phyloP scores from a whole-genome alignment of 2,329 filamentous ascomycete genomes.

The Plectosphaerella cucumerina region DNA sequence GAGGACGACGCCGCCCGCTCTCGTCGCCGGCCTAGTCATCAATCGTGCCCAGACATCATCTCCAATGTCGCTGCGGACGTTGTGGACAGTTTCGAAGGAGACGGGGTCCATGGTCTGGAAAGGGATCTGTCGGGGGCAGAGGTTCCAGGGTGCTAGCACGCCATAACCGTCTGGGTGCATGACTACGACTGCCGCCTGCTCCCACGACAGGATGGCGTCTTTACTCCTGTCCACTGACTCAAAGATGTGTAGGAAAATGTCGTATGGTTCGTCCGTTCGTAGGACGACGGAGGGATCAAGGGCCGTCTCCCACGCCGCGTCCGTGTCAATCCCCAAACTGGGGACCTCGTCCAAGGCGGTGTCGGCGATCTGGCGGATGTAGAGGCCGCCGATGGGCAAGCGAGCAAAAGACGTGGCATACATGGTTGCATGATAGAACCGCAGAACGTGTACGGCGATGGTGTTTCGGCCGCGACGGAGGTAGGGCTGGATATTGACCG shows the following conservation, averaged over 20 bases:
- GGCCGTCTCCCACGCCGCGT: conserved; percentile 4
- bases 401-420: conserved; percentile 12
- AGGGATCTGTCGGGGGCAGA: not conserved
- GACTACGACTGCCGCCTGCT: not conserved
- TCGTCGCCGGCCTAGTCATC: no score
- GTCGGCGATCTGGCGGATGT: not conserved
- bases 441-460: conserved; percentile 12
- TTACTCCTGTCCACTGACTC: not conserved
- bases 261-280: conserved; percentile 8
- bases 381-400: conserved; percentile 8
- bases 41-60: not conserved
- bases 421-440: conserved; percentile 10
- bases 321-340: no score
- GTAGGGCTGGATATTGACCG: conserved; percentile 15
- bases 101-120: conserved; percentile 10
- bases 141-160: not conserved
- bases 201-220: not conserved
- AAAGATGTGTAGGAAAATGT: conserved; percentile 13
- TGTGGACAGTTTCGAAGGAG: not conserved
- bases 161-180: no score
- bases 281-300: conserved; percentile 6
- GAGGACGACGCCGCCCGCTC: not conserved
- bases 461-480: conserved; percentile 12
- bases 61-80: conserved; percentile 8
- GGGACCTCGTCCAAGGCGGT: not conserved